phyloP scores from a whole-genome alignment of 768 basidiomycete species.

The Fibroporia radiculosa region DNA sequence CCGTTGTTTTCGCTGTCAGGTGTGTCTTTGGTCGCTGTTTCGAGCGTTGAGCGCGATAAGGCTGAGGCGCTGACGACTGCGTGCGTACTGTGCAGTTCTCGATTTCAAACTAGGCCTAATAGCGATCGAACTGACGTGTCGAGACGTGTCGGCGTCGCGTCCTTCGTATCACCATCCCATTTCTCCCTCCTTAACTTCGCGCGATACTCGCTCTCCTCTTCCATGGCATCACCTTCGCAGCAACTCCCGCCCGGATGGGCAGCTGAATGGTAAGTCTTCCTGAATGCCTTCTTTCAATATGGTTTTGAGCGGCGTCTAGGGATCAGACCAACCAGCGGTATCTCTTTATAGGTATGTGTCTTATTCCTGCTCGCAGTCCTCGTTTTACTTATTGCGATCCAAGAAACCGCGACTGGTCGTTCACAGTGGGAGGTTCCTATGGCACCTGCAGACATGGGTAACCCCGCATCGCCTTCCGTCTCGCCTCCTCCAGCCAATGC shows the following conservation, averaged over 20 bases:
- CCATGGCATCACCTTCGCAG: conserved; percentile 43
- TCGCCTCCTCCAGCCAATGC: conserved; percentile 34
- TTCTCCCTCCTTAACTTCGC: conserved; percentile 5
- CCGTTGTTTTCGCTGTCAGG: no score
- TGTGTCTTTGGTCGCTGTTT: no score
- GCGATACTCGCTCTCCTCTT: no score
- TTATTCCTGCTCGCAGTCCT: background rate
- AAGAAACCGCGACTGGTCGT: conserved; percentile 77
- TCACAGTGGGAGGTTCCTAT: conserved; percentile 86
- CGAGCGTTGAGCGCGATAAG: no score
- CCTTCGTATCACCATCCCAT: background rate
- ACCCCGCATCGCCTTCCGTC: conserved; percentile 25
- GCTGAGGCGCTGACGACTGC: no score
- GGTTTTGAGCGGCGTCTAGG: conserved; percentile 37
- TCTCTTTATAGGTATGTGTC: conserved; percentile 76
- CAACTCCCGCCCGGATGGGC: conserved; percentile 89
- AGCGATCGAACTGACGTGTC: no score
- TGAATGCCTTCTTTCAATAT: conserved; percentile 3
- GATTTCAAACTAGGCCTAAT: no score
- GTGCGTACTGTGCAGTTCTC: no score
- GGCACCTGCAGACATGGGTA: conserved; percentile 22
- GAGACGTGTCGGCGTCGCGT: conserved; percentile 1
- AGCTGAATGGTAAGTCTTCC: conserved; percentile 71
- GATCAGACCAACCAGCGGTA: conserved; percentile 73
- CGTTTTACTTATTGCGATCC: conserved; percentile 7